phyloP scores from a whole-genome alignment of 164 flowering plant genomes.

The Akebia trifoliata region DNA sequence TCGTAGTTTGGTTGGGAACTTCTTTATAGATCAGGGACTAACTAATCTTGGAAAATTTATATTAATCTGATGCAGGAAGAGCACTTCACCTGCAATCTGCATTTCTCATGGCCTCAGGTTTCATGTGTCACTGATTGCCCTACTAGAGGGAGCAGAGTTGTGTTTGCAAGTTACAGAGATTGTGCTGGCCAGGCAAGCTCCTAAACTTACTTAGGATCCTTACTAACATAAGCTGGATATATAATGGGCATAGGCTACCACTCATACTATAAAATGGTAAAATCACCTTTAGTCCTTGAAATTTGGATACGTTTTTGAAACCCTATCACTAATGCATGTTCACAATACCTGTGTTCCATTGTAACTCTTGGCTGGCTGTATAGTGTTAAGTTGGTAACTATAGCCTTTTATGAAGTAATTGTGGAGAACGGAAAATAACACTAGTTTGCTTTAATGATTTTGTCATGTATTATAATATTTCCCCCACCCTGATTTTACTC shows the following conservation, averaged over 20 bases:
- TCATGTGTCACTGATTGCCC: conserved; percentile 29
- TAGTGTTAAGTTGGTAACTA: too few species aligned
- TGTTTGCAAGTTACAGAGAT: conserved; percentile 40
- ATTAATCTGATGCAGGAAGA: conserved; percentile 38
- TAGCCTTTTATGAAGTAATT: too few species aligned
- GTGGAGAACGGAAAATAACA: too few species aligned
- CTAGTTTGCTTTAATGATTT: too few species aligned
- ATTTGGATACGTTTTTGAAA: conserved; percentile 2
- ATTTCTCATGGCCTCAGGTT: conserved; percentile 58
- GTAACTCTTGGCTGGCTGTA: too few species aligned
- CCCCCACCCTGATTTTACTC: too few species aligned
- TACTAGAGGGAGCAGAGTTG: conserved; percentile 33
- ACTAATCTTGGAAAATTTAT: neutral
- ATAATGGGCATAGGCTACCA: neutral
- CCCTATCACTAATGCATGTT: too few species aligned
- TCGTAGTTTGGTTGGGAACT: neutral
- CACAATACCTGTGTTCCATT: too few species aligned
- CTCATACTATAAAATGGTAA: neutral
- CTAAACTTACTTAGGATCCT: conserved; percentile 4
- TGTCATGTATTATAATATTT: too few species aligned
- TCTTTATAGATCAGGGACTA: neutral
- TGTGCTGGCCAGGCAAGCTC: conserved; percentile 29
- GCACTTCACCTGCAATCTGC: conserved; percentile 44
- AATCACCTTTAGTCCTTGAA: neutral
- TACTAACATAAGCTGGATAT: neutral